Base-by-base conservation (phyloP, 2,329 filamentous ascomycete genomes). In the Diaporthe citrichinensis region DNA sequence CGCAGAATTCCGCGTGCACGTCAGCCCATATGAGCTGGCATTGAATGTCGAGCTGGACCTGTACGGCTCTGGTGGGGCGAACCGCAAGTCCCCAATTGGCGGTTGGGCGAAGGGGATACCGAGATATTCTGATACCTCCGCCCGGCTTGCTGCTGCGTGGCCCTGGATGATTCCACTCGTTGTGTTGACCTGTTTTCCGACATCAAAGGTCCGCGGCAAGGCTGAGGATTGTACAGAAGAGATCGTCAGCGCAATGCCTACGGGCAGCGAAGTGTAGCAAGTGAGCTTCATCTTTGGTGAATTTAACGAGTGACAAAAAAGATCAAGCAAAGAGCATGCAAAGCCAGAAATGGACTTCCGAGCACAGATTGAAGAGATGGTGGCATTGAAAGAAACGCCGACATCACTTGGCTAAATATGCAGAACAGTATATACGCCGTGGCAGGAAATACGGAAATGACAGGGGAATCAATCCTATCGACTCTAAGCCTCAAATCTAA, bases 81-180 rank as follows among this genome's bases (percentile, higher is more conserved):
- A 72, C 34, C 73, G 55, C n/a, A 74, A 39, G 31, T 51, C 31
- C 12, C 65, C 73, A 46, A 71, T 2, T 4, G 73, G 73, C 17
- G 51, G 39, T 20, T 74, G 65, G 3, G 67, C 73, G 36, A 72
- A 74, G 20, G 73, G 73, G 20, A 72, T 72, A 1, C 73, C 73
- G 41, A 74, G 73, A 23, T 74, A 74, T 34, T 74, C 73, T 6
- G 73, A 74, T 17, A 74, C 73, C 31, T 62, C 73, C 4, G 73
- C 17, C 20, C 55, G 41, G 9, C 23, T 23, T 3, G 51, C n/a
- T 6, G 73, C 49, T 25, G 73, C 55, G 15, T 74, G 73, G 17
- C 73, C 73, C 7, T 8, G 57, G 61, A 74, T 39, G 14, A 71
- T 20, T 41, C 73, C 73, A 20, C 67, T 74, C 3, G 55, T 72